phyloP scores from a whole-genome alignment of 805 yeast species.

The Nadsonia fulvescens region DNA sequence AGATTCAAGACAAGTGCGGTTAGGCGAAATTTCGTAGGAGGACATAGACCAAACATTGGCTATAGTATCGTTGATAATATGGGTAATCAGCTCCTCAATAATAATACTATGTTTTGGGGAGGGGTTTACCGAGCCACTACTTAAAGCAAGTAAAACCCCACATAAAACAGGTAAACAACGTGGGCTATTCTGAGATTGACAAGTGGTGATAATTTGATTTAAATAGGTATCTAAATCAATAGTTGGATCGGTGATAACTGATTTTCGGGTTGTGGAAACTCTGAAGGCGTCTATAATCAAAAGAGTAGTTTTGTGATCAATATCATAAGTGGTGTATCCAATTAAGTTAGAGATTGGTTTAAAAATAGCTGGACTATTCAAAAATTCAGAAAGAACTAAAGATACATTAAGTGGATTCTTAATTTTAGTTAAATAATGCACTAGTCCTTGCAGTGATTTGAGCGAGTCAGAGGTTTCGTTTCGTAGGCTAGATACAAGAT shows the following conservation, averaged over 20 bases:
- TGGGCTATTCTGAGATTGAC: too few species aligned
- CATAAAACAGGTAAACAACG: too few species aligned
- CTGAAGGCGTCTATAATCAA: constrained; percentile 11
- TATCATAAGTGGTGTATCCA: constrained; percentile 1
- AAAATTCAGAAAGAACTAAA: constrained; percentile 9
- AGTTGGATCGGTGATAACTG: constrained; percentile 12
- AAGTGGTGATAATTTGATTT: constrained; percentile 5
- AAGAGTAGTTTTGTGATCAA: constrained; percentile 3
- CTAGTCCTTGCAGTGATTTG: constrained; percentile 7
- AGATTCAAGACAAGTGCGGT: too few species aligned
- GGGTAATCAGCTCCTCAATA: too few species aligned
- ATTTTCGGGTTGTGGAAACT: constrained; percentile 11
- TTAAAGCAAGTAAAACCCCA: too few species aligned
- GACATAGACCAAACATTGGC: too few species aligned
- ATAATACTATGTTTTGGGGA: too few species aligned
- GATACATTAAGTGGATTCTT: constrained; percentile 12
- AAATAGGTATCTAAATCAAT: constrained; percentile 10
- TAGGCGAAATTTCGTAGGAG: too few species aligned
- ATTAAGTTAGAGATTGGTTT: constrained; percentile 3
- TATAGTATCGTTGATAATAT: too few species aligned
- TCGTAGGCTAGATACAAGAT: too few species aligned
- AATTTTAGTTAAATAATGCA: constrained; percentile 11
- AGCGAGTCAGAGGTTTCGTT: too few species aligned
- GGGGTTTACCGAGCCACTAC: too few species aligned
- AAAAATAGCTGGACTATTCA: constrained; percentile 9